These are phyloP conservation scores for Pseudevernia furfuracea DNA, from an alignment of 495 filamentous ascomycete species.

Conservation along the genomic window DNA sequence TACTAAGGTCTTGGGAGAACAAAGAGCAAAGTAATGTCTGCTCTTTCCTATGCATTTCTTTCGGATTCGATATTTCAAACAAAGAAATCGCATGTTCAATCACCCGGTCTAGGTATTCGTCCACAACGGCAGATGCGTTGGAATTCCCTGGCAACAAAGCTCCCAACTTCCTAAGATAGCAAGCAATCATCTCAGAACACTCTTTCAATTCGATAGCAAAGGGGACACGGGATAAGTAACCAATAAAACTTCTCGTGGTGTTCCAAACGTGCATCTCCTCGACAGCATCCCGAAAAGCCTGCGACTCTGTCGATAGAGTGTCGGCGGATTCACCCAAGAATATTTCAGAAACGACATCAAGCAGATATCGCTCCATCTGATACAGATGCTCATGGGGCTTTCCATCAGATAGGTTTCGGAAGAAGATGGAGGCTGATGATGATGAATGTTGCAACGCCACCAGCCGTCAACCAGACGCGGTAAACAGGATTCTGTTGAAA, in stretches of 20 bases:
- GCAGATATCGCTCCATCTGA: not conserved
- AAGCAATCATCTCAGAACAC: not conserved
- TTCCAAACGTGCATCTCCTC: not conserved
- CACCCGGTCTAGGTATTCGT: slow-evolving; percentile 5
- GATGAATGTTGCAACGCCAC: not conserved
- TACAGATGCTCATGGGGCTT: not conserved
- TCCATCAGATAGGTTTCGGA: not conserved
- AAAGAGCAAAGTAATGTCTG: slow-evolving; percentile 4
- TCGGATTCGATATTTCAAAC: not conserved
- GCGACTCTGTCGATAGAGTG: not conserved
- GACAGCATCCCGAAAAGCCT: not conserved
- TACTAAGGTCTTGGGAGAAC: not conserved
- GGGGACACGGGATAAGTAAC: not conserved
- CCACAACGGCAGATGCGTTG: slow-evolving; percentile 8
- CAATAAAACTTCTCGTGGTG: not conserved
- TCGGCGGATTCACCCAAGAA: not conserved
- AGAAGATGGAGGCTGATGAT: not conserved
- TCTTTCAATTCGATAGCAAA: not conserved
- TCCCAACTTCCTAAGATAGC: not conserved
- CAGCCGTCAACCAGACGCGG: not conserved
- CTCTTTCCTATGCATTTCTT: not conserved
- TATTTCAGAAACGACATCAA: not conserved
- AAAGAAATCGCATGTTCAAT: not conserved
- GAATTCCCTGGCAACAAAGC: slow-evolving; percentile 4
- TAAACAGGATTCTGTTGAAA: not conserved